Percentiles rank a stretch among this genome's conserved stretches.
Evolutionary conservation across 441 rosid species (phyloP).

Genomic region (Cnidoscolus chayamansa): DNA sequence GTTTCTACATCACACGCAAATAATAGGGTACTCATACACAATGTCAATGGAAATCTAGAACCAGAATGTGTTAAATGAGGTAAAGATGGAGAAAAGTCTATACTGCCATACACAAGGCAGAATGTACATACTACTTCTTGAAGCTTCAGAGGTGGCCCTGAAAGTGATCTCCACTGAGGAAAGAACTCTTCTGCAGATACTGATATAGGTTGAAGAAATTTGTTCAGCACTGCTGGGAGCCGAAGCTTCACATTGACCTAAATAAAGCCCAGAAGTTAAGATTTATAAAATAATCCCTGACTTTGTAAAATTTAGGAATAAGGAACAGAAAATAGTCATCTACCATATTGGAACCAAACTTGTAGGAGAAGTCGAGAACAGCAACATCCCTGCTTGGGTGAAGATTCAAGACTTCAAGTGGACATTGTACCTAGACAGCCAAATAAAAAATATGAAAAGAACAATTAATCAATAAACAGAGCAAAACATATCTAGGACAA

Average conservation of each 20-base stretch:
- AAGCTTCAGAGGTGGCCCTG: conserved; percentile 96
- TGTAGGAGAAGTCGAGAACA: conserved; percentile 95
- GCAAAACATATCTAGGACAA: background rate
- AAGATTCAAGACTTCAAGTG: conserved; percentile 81
- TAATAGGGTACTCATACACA: too few relatives aligned
- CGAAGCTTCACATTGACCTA: conserved; percentile 91
- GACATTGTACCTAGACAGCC: conserved; percentile 80
- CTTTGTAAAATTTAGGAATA: conserved; percentile 3
- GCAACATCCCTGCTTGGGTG: conserved; percentile 95
- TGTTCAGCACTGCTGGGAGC: conserved; percentile 88
- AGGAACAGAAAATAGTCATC: background rate
- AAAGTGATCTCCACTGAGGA: conserved; percentile 93
- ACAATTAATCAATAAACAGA: background rate
- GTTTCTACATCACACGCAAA: background rate
- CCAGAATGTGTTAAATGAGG: background rate
- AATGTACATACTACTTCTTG: conserved; percentile 94
- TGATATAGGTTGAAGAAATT: conserved; percentile 81
- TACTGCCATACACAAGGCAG: conserved; percentile 15
- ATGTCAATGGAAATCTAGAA: too few relatives aligned
- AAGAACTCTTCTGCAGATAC: conserved; percentile 88
- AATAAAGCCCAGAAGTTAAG: conserved; percentile 20
- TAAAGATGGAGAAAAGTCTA: background rate
- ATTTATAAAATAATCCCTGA: conserved; percentile 14
- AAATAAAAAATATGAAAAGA: conserved; percentile 14
- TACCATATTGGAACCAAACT: conserved; percentile 68